Evolutionary conservation across 2,329 filamentous ascomycete species (phyloP).

Genomic region (Monosporascus sp.): DNA sequence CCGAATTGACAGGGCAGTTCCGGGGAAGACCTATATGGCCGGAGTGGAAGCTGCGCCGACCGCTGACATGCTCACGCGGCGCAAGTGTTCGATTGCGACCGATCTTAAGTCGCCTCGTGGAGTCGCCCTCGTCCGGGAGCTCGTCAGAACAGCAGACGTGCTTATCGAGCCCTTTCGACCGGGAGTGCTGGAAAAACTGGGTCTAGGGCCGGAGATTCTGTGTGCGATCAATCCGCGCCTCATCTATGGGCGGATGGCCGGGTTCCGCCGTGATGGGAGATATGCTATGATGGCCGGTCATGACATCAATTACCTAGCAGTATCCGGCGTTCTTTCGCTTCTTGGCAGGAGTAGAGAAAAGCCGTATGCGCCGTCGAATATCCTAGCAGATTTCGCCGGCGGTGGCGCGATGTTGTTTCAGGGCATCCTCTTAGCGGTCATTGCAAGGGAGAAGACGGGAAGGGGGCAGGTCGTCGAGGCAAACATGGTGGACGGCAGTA

Average conservation of each 20-base stretch:
- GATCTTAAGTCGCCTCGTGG: conserved; percentile 68
- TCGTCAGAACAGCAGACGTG: conserved; percentile 64
- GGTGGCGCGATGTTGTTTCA: conserved; percentile 78
- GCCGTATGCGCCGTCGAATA: conserved; percentile 75
- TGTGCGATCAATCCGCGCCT: conserved; percentile 65
- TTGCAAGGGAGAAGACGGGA: conserved; percentile 59
- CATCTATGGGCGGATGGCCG: conserved; percentile 81
- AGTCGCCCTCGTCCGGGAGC: conserved; percentile 57
- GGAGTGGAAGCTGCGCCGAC: conserved; percentile 38
- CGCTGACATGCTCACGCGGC: conserved; percentile 69
- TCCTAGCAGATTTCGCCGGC: conserved; percentile 87
- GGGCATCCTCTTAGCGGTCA: conserved; percentile 74
- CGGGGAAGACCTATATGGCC: conserved; percentile 31
- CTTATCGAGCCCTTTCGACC: conserved; percentile 93
- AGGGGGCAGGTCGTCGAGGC: conserved; percentile 85
- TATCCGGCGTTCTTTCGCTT: conserved; percentile 72
- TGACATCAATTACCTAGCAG: conserved; percentile 94
- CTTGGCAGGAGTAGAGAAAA: conserved; percentile 65
- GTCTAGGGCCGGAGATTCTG: conserved; percentile 67
- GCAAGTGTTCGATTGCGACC: conserved; percentile 74
- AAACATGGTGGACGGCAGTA: conserved; percentile 91
- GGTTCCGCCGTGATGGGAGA: conserved; percentile 80
- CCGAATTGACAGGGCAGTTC: conserved; percentile 68
- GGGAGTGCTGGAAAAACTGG: conserved; percentile 80
- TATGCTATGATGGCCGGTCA: conserved; percentile 89